Evolutionary conservation across 495 filamentous ascomycete species (phyloP), one percentile per base, ranked within the genome.

Genomic region (Aspergillus asperescens): DNA sequence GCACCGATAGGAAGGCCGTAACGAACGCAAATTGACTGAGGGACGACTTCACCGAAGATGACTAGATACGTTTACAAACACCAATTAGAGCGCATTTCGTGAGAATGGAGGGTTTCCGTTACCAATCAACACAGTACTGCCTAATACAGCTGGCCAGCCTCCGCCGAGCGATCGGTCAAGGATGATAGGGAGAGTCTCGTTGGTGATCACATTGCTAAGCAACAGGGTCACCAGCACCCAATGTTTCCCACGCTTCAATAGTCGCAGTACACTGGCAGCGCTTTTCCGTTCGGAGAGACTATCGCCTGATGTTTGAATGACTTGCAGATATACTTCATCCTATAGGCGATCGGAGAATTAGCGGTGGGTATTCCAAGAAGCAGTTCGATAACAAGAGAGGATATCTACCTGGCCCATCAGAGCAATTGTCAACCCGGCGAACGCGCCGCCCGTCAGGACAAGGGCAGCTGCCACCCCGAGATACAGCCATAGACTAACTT

Each of bases 151-250:
- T 12, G 93, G 90, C 80, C 92, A 92, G 45, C 93, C 93, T 50
- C 93, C 94, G 34, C 93, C 93, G 15, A 98, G 80, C 49, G 88
- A 92, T 27, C 94, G 80, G 69, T 98, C 93, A 13, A 98, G 79
- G 18, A 97, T 88, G 45, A 98, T 95, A 20, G 93, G 93, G 7
- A 98, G 79, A 0, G 93, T 93, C 71, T 97, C 93, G 69, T 98
- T 98, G 44, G 95, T 95, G 60, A 98, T 96, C 62, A 97, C 93
- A 70, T 98, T 98, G 59, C 89, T 88, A 43, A 98, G 73, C 4
- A 98, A 80, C 25, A 98, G 74, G 10, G 93, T 98, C 27, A 98
- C 93, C 48, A 98, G 75, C n/a, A 98, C 93, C 93, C 93, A 98
- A 69, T 98, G 93, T 62, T 98, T 98, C 35, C 93, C 94, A 40